These are phyloP conservation scores for Ashbya aceris DNA, from an alignment of 1,139 yeast genomes.

Conservation along the genomic window DNA sequence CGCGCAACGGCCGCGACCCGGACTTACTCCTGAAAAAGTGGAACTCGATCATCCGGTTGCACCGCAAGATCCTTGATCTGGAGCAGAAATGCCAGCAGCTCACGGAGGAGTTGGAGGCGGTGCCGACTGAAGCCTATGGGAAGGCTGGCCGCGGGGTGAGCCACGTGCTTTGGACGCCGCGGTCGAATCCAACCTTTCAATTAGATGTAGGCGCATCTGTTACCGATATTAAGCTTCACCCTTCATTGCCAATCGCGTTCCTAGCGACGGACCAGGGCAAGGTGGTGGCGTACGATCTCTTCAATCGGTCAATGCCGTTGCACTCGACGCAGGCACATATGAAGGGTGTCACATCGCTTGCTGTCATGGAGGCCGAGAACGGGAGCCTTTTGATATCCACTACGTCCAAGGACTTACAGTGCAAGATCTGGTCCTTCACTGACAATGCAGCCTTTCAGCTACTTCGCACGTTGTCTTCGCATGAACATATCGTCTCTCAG, in stretches of 20 bases:
- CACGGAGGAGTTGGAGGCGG: constrained; percentile 6
- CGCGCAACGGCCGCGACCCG: constrained; percentile 1
- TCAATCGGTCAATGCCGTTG: constrained; percentile 61
- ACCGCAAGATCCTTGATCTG: constrained; percentile 59
- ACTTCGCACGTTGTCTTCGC: constrained; percentile 68
- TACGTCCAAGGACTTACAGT: constrained; percentile 44
- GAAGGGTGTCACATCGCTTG: constrained; percentile 54
- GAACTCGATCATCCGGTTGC: constrained; percentile 77
- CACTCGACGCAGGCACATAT: constrained; percentile 69
- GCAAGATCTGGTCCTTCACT: constrained; percentile 56
- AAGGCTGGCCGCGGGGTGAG: not conserved
- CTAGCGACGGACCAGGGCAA: constrained; percentile 72
- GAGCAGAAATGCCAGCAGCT: constrained; percentile 27
- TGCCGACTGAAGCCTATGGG: not conserved
- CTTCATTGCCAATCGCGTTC: constrained; percentile 53
- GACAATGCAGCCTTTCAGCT: constrained; percentile 43
- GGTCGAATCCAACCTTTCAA: constrained; percentile 13
- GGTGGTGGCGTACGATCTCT: constrained; percentile 61
- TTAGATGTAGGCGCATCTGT: constrained; percentile 40
- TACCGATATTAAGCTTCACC: constrained; percentile 63
- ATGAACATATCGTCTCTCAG: constrained; percentile 77
- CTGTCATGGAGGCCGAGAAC: constrained; percentile 30
- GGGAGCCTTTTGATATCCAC: constrained; percentile 10
- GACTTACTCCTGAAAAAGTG: constrained; percentile 73
- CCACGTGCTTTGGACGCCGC: constrained; percentile 61